These are phyloP conservation scores for Stephania yunnanensis DNA, from an alignment of 164 flowering plant genomes.

Conservation along the genomic window DNA sequence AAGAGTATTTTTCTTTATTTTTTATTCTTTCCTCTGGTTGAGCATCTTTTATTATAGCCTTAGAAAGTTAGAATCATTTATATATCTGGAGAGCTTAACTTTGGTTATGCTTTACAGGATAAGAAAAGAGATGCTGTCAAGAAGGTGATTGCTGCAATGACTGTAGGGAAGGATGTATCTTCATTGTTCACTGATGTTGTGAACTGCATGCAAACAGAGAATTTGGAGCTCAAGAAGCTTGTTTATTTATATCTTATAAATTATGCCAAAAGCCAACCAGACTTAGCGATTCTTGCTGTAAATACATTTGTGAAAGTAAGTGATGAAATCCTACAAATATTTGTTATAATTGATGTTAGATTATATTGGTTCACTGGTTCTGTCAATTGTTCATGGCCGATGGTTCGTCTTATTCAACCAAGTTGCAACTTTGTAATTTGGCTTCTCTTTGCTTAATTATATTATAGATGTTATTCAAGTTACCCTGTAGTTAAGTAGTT, in stretches of 20 bases:
- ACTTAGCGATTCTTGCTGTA: constrained; percentile 96
- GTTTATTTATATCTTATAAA: constrained; percentile 95
- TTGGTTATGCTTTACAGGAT: constrained; percentile 49
- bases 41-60: neutral
- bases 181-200: constrained; percentile 96
- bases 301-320: constrained; percentile 96
- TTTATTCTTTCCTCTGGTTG: neutral
- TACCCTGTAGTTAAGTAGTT: too few species aligned
- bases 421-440: neutral
- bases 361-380: neutral
- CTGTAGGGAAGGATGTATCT: constrained; percentile 99
- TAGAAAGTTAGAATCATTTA: neutral
- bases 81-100: neutral
- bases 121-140: constrained; percentile 99
- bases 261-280: constrained; percentile 99
- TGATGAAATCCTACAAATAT: neutral
- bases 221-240: constrained; percentile 95
- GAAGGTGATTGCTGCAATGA: constrained; percentile 99
- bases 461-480: neutral
- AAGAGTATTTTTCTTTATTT: neutral
- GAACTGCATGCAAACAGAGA: constrained; percentile 99
- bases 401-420: neutral
- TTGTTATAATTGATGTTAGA: neutral
- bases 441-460: neutral
- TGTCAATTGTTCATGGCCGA: too few species aligned